Evolutionary conservation across 1,139 yeast genomes (phyloP).

Genomic region (Yamadazyma siamensis): DNA sequence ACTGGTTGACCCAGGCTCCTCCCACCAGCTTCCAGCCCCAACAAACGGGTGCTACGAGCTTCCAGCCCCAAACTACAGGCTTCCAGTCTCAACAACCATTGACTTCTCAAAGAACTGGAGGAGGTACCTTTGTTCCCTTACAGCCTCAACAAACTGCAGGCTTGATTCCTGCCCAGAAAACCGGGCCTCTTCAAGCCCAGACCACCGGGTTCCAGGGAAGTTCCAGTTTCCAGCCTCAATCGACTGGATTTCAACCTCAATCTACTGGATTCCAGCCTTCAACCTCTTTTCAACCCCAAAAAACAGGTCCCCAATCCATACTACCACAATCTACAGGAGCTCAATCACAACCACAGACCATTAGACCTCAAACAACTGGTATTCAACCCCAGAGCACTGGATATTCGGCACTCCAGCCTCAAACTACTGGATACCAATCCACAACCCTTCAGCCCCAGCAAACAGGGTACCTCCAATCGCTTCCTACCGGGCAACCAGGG

Average conservation of each 20-base stretch:
- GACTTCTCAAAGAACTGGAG: slow-evolving; percentile 41
- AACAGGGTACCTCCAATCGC: slow-evolving; percentile 42
- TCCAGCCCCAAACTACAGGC: slow-evolving; percentile 11
- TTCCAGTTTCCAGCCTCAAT: slow-evolving; percentile 21
- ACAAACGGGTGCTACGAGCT: slow-evolving; percentile 27
- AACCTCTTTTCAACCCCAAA: slow-evolving; percentile 27
- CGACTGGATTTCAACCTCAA: slow-evolving; percentile 35
- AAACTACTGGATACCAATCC: slow-evolving; percentile 28
- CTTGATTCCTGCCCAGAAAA: slow-evolving; percentile 42
- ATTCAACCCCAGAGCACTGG: slow-evolving; percentile 23
- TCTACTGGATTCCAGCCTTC: slow-evolving; percentile 43
- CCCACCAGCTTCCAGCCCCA: slow-evolving; percentile 20
- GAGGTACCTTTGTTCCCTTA: slow-evolving; percentile 41
- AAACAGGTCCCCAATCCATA: slow-evolving; percentile 26
- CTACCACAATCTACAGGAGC: slow-evolving; percentile 31
- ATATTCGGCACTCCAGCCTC: slow-evolving; percentile 36
- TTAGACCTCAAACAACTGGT: slow-evolving; percentile 5
- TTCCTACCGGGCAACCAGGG: slow-evolving; percentile 74
- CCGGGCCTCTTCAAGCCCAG: slow-evolving; percentile 32
- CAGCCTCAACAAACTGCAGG: slow-evolving; percentile 51
- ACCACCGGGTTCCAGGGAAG: slow-evolving; percentile 21
- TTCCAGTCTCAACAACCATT: slow-evolving; percentile 17
- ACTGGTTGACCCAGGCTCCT: slow-evolving; percentile 21
- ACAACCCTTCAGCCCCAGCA: slow-evolving; percentile 39
- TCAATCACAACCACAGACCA: too few relatives aligned